Evolutionary conservation across 257 asterid species (phyloP).

Genomic region (Misopates orontium): DNA sequence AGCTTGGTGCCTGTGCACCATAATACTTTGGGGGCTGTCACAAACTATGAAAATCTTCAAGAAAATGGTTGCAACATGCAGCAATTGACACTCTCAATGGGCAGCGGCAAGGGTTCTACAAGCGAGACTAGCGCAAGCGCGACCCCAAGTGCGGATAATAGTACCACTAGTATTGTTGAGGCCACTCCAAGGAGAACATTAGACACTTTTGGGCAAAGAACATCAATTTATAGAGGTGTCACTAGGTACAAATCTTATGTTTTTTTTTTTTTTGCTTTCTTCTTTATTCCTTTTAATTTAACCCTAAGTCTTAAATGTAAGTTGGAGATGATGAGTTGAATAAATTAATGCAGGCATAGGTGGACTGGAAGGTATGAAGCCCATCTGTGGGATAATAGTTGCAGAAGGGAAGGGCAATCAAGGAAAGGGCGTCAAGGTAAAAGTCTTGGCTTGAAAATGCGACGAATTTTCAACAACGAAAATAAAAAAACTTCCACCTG

Average conservation of each 20-base stretch:
- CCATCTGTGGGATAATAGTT: constrained; percentile 92
- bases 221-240: constrained; percentile 92
- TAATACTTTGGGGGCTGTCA: constrained; percentile 31
- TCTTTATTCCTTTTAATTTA: too few relatives aligned
- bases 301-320: too few relatives aligned
- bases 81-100: constrained; percentile 76
- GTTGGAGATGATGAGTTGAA: too few relatives aligned
- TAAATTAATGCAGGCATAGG: constrained; percentile 57
- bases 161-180: constrained; percentile 53
- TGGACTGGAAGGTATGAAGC: constrained; percentile 98
- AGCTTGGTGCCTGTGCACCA: constrained; percentile 44
- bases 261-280: neutral
- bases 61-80: constrained; percentile 63
- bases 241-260: constrained; percentile 50
- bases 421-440: constrained; percentile 96
- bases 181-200: constrained; percentile 58
- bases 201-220: constrained; percentile 95
- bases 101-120: constrained; percentile 62
- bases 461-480: too few relatives aligned
- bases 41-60: constrained; percentile 41
- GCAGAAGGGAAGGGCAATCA: constrained; percentile 93
- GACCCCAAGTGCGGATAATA: constrained; percentile 44
- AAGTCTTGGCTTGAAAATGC: neutral
- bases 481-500: too few relatives aligned
- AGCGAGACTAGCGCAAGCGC: constrained; percentile 35